Evolutionary conservation across 169 alveolate species (phyloP).

Genomic region (Pseudocohnilembus persalinus): DNA sequence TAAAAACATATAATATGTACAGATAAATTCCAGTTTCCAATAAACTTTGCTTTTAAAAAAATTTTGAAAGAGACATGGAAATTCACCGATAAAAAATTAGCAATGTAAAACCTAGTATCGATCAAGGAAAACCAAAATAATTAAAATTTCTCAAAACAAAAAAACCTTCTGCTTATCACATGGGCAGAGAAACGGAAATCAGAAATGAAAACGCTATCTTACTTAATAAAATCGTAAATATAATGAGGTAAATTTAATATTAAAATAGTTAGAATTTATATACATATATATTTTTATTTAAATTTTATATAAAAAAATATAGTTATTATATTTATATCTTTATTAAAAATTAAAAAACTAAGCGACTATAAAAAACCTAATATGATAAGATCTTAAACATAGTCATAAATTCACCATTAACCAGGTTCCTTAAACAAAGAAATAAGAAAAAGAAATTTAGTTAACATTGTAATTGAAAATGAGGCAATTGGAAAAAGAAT

Average conservation of each 20-base stretch:
- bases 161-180: constrained; percentile 16
- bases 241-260: neutral
- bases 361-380: neutral
- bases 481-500: constrained; percentile 50
- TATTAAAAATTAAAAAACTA: too few relatives aligned
- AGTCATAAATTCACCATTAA: neutral
- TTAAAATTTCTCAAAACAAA: constrained; percentile 30
- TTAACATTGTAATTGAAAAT: constrained; percentile 57
- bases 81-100: constrained; percentile 10
- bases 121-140: constrained; percentile 25
- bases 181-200: constrained; percentile 27
- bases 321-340: too few relatives aligned
- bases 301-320: too few relatives aligned
- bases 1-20: neutral
- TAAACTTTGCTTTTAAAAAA: constrained; percentile 20
- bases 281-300: neutral
- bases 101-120: constrained; percentile 23
- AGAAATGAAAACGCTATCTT: constrained; percentile 34
- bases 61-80: constrained; percentile 2
- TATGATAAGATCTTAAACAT: constrained; percentile 6
- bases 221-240: constrained; percentile 23
- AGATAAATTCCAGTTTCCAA: constrained; percentile 14
- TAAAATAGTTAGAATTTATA: neutral
- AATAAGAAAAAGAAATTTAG: constrained; percentile 46
- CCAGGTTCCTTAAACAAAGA: constrained; percentile 47